phyloP scores from a whole-genome alignment of 768 basidiomycete genomes.

The Naganishia vaughanmartiniae region DNA sequence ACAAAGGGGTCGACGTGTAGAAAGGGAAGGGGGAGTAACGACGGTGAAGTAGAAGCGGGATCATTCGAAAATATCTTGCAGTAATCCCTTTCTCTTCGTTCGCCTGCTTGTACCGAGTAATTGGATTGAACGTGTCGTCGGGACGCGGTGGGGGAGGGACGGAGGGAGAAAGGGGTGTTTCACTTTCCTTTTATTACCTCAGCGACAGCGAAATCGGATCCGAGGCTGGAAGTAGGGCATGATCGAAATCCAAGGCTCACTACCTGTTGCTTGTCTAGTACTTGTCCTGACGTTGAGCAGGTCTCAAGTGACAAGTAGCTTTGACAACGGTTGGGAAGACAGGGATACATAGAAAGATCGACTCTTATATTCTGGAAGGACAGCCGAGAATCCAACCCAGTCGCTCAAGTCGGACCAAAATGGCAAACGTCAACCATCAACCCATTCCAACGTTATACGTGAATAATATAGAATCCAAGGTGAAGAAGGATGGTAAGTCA shows the following conservation, averaged over 20 bases:
- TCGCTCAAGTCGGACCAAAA: constrained; percentile 32
- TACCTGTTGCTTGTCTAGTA: background rate
- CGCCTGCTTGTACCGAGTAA: no score
- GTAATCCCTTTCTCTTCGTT: no score
- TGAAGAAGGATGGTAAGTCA: constrained; percentile 67
- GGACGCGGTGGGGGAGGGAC: no score
- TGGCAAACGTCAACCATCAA: constrained; percentile 56
- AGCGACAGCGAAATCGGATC: background rate
- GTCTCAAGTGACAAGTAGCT: no score
- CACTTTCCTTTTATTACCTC: background rate
- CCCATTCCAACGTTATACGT: constrained; percentile 87
- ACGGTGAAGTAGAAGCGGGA: no score
- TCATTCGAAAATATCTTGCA: no score
- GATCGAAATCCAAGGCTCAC: background rate
- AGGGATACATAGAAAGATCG: no score
- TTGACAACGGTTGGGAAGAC: no score
- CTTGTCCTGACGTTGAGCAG: background rate
- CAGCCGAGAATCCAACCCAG: no score
- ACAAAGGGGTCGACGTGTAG: background rate
- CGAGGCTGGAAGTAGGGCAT: background rate
- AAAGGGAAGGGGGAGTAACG: background rate
- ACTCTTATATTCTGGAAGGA: no score
- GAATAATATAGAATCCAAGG: constrained; percentile 87
- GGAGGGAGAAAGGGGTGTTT: no score
- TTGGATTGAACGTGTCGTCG: background rate